A percentile compares a stretch with the other conserved stretches of the same genome.
phyloP scores from a whole-genome alignment of 495 filamentous ascomycete species.

The Penicillium flavigenum region DNA sequence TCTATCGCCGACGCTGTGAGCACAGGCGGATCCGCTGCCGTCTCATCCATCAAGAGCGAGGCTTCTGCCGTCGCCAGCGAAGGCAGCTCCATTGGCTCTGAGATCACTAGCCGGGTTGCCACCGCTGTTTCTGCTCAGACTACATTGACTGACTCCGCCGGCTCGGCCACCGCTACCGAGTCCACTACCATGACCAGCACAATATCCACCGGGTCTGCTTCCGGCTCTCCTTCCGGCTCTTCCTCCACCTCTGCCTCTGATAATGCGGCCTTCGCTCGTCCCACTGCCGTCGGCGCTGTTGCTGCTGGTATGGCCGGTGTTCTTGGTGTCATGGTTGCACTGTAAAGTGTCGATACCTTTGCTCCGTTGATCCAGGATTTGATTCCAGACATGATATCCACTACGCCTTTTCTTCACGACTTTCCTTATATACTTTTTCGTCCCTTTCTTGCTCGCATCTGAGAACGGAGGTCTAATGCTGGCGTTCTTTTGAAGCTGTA shows the following conservation, averaged over 20 bases:
- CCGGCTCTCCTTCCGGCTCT: constrained; percentile 14
- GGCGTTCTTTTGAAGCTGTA: constrained; percentile 16
- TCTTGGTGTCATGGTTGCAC: constrained; percentile 39
- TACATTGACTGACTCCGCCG: constrained; percentile 20
- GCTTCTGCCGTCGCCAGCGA: constrained; percentile 19
- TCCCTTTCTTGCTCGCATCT: neutral
- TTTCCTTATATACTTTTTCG: constrained; percentile 13
- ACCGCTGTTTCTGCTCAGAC: constrained; percentile 20
- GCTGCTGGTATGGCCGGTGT: constrained; percentile 32
- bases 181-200: constrained; percentile 21
- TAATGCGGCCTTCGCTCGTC: constrained; percentile 22
- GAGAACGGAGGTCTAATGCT: constrained; percentile 6
- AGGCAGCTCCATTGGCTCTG: constrained; percentile 15
- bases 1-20: constrained; percentile 12
- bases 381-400: constrained; percentile 2
- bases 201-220: constrained; percentile 13
- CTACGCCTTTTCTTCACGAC: constrained; percentile 19
- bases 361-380: constrained; percentile 4
- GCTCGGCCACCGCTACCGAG: constrained; percentile 18
- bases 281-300: constrained; percentile 26
- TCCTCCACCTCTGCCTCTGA: constrained; percentile 13
- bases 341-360: constrained; percentile 26
- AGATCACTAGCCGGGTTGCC: constrained; percentile 16
- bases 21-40: constrained; percentile 12
- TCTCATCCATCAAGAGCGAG: constrained; percentile 19